A percentile compares a stretch with the other conserved stretches of the same genome.
Evolutionary conservation across 164 flowering plant genomes (phyloP).

Genomic region (Berberis thunbergii): DNA sequence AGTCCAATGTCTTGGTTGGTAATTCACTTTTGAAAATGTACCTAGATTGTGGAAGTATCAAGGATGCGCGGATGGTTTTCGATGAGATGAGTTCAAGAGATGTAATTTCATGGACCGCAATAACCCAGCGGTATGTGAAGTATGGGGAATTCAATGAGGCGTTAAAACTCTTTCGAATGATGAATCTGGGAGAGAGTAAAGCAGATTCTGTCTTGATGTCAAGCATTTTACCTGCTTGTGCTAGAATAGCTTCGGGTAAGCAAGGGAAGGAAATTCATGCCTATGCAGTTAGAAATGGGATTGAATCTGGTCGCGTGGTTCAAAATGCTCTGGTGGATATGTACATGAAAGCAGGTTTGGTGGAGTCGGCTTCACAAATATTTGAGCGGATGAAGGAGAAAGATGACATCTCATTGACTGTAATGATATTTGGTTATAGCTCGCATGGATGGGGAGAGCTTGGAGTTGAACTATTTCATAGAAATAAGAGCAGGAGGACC

Average conservation of each 20-base stretch:
- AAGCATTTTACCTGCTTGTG: slow-evolving; percentile 67
- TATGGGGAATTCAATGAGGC: slow-evolving; percentile 56
- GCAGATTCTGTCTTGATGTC: slow-evolving; percentile 40
- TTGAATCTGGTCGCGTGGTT: slow-evolving; percentile 26
- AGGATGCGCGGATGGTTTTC: slow-evolving; percentile 42
- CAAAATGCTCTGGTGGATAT: slow-evolving; percentile 60
- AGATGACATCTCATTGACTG: slow-evolving; percentile 61
- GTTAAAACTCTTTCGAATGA: slow-evolving; percentile 43
- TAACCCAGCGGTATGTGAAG: slow-evolving; percentile 42
- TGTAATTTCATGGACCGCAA: slow-evolving; percentile 55
- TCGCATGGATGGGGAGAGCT: slow-evolving; percentile 55
- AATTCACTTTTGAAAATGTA: slow-evolving; percentile 66
- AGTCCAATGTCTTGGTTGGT: slow-evolving; percentile 41
- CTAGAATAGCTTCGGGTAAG: slow-evolving; percentile 45
- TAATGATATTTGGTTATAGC: slow-evolving; percentile 58
- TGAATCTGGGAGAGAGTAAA: slow-evolving; percentile 38
- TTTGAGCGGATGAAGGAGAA: slow-evolving; percentile 33
- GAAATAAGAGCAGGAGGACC: slow-evolving; percentile 23
- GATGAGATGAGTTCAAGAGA: slow-evolving; percentile 40
- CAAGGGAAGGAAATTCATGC: slow-evolving; percentile 62
- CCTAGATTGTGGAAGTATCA: slow-evolving; percentile 39
- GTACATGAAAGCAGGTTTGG: slow-evolving; percentile 62
- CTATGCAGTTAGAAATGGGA: slow-evolving; percentile 31
- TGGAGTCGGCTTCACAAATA: slow-evolving; percentile 36
- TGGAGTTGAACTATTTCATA: slow-evolving; percentile 38